Evolutionary conservation across 768 basidiomycete genomes (phyloP).

Genomic region (Termitomyces sp.): DNA sequence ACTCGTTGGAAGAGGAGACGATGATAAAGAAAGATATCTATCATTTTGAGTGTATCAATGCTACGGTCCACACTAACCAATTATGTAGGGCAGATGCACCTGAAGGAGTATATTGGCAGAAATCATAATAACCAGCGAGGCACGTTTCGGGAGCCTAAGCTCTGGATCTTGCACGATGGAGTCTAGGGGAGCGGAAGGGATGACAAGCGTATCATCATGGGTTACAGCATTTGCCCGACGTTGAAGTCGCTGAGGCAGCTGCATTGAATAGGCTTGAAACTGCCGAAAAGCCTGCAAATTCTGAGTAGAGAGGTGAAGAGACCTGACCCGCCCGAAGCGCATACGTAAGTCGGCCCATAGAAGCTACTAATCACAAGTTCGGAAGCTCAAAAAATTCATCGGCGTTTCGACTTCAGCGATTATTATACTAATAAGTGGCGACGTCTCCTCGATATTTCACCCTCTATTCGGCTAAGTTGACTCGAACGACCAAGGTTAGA

Average conservation of each 20-base stretch:
- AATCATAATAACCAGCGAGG: constrained; percentile 46
- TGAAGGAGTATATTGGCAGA: constrained; percentile 33
- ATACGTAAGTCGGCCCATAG: no score
- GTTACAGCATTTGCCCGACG: neutral
- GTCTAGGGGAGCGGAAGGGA: neutral
- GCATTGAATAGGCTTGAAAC: neutral
- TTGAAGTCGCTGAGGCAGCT: constrained; percentile 1
- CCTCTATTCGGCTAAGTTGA: no score
- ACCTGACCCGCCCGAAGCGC: no score
- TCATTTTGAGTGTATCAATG: neutral
- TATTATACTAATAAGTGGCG: no score
- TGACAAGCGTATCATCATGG: neutral
- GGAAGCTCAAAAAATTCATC: no score
- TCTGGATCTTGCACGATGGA: constrained; percentile 29
- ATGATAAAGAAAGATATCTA: constrained; percentile 70
- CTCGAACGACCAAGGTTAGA: no score
- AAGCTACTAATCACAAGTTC: no score
- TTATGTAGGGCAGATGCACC: constrained; percentile 9
- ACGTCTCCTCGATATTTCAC: no score
- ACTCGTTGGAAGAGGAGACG: constrained; percentile 63
- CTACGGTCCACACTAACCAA: neutral
- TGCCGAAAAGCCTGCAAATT: neutral
- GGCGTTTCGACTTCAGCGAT: no score
- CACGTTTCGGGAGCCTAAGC: constrained; percentile 45
- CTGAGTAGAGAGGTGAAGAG: no score